phyloP scores from a whole-genome alignment of 1,284 basidiomycete genomes.

The Taiwanofungus camphoratus region DNA sequence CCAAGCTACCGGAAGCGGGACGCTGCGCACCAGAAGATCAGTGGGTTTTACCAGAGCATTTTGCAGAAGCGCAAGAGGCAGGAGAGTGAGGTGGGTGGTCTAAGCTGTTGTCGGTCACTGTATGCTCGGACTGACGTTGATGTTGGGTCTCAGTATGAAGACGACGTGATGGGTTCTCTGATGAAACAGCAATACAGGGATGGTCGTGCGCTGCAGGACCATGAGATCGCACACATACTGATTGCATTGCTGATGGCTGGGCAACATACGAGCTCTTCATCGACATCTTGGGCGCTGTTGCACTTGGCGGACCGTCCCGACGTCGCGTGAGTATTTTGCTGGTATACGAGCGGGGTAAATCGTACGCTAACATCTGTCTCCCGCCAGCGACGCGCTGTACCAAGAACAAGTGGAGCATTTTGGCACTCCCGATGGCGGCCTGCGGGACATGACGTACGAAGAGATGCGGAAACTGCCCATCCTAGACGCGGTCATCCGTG shows the following conservation, averaged over 20 bases:
- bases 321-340: conserved; percentile 73
- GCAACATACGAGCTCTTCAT: conserved; percentile 95
- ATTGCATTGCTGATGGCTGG: conserved; percentile 96
- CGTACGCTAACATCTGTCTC: too few relatives aligned
- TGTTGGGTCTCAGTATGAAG: conserved; percentile 49
- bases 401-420: conserved; percentile 87
- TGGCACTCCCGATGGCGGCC: conserved; percentile 72
- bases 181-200: conserved; percentile 84
- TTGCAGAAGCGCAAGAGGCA: conserved; percentile 67
- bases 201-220: conserved; percentile 76
- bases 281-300: conserved; percentile 88
- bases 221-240: conserved; percentile 97
- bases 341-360: too few relatives aligned
- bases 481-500: conserved; percentile 87
- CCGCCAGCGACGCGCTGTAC: conserved; percentile 80
- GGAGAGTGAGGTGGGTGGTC: conserved; percentile 40
- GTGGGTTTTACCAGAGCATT: conserved; percentile 89
- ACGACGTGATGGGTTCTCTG: conserved; percentile 93
- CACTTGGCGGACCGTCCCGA: conserved; percentile 82
- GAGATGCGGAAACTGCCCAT: conserved; percentile 81
- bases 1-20: conserved; percentile 88
- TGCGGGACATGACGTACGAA: conserved; percentile 84
- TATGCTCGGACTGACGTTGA: conserved; percentile 1
- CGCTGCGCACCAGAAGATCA: conserved; percentile 89
- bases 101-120: neutral